Conservation (phyloP, 108 stramenopile genomes). For the Cyclotella cryptica region DNA sequence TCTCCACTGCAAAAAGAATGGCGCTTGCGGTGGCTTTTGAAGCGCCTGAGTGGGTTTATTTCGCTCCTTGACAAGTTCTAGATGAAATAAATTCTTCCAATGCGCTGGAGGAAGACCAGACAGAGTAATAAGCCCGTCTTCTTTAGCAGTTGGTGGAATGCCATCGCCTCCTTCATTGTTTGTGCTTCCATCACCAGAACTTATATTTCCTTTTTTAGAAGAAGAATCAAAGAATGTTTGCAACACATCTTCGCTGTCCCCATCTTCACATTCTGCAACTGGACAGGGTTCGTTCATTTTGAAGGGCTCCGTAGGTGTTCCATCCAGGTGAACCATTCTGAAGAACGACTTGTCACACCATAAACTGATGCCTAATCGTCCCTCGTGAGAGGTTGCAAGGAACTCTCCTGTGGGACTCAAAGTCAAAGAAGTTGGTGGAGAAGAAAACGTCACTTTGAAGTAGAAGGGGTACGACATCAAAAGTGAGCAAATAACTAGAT, state of each 20-base stretch:
- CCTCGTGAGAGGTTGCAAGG: slow-evolving; percentile 90
- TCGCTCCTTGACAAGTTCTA: slow-evolving; percentile 93
- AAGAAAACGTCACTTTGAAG: slow-evolving; percentile 70
- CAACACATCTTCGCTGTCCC: slow-evolving; percentile 33
- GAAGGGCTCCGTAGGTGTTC: slow-evolving; percentile 66
- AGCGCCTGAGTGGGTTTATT: slow-evolving; percentile 96
- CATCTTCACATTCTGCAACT: slow-evolving; percentile 74
- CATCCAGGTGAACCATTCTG: slow-evolving; percentile 86
- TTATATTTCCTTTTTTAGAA: slow-evolving; percentile 7
- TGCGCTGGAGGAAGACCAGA: slow-evolving; percentile 93
- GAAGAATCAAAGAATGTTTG: slow-evolving; percentile 12
- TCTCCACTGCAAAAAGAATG: slow-evolving; percentile 96
- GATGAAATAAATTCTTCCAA: slow-evolving; percentile 95
- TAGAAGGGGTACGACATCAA: neutral
- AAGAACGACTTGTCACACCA: slow-evolving; percentile 96
- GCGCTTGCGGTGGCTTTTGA: slow-evolving; percentile 93
- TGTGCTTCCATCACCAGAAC: slow-evolving; percentile 17
- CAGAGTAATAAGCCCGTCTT: slow-evolving; percentile 84
- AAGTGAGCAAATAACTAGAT: neutral
- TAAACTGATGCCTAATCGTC: slow-evolving; percentile 84
- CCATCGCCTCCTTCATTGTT: slow-evolving; percentile 47
- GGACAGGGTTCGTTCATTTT: slow-evolving; percentile 91
- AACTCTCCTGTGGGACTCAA: slow-evolving; percentile 97
- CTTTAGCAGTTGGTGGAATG: slow-evolving; percentile 56
- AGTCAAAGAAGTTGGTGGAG: slow-evolving; percentile 85